Conservation (phyloP, 192 early-diverging fungal species). For the Paraglomus brasilianum region DNA sequence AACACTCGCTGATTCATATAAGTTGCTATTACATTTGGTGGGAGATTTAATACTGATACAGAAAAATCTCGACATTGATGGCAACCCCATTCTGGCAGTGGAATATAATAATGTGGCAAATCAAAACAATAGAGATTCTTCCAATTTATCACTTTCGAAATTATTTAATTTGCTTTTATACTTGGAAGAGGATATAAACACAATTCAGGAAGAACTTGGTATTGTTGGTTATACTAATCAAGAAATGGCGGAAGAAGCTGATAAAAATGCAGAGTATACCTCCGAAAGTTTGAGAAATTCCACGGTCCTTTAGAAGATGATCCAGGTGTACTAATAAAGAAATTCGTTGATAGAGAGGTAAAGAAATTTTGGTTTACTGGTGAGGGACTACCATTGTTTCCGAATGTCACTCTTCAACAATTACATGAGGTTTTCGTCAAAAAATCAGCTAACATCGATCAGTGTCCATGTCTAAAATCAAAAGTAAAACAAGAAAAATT, state of each 20-base stretch:
- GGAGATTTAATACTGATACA: conserved; percentile 21
- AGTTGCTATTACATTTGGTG: conserved; percentile 10
- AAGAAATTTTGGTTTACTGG: conserved; percentile 26
- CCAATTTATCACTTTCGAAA: background rate
- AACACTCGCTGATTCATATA: conserved; percentile 9
- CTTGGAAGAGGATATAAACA: background rate
- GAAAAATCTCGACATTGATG: conserved; percentile 7
- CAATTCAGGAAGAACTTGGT: conserved; percentile 7
- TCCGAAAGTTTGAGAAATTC: conserved; percentile 18
- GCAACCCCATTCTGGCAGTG: conserved; percentile 1
- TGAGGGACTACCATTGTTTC: conserved; percentile 24
- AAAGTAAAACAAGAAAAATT: conserved; percentile 16
- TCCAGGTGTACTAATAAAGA: conserved; percentile 14
- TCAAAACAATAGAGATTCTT: conserved; percentile 6
- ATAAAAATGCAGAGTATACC: conserved; percentile 11
- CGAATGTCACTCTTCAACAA: conserved; percentile 21
- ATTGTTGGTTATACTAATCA: conserved; percentile 13
- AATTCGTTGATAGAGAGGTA: conserved; percentile 18
- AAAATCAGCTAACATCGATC: conserved; percentile 14
- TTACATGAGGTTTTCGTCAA: conserved; percentile 19
- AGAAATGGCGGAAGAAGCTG: conserved; percentile 11
- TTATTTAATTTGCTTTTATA: conserved; percentile 8
- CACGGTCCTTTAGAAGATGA: conserved; percentile 16
- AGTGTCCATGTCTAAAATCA: conserved; percentile 19
- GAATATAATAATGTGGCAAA: no score